Evolutionary conservation across 352 stramenopile species (phyloP).

Genomic region (Blastocystis hominis): DNA sequence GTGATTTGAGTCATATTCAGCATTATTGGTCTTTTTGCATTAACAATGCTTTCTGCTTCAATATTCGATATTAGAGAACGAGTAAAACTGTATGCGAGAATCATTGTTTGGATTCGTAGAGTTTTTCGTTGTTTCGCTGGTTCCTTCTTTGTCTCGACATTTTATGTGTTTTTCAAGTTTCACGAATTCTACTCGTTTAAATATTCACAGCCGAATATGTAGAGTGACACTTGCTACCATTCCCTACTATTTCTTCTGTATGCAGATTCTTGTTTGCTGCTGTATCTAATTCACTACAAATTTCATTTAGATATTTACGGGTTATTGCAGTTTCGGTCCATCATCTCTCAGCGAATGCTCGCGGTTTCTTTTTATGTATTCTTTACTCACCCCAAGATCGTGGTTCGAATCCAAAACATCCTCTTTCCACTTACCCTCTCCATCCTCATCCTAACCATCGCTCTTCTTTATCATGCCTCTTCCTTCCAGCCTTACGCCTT

Average conservation of each 20-base stretch:
- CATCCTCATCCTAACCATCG: slow-evolving; percentile 19
- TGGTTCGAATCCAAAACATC: neutral
- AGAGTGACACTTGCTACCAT: neutral
- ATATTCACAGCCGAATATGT: neutral
- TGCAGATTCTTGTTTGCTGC: neutral
- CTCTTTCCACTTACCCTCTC: slow-evolving; percentile 15
- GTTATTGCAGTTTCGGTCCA: neutral
- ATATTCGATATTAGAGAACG: neutral
- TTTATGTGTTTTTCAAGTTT: slow-evolving; percentile 28
- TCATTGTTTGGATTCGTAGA: neutral
- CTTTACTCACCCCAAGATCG: neutral
- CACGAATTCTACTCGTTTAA: neutral
- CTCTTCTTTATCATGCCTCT: neutral
- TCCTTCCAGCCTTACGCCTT: neutral
- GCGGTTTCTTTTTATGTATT: neutral
- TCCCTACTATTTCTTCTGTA: slow-evolving; percentile 27
- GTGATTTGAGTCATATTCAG: neutral
- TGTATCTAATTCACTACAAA: neutral
- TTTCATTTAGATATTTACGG: neutral
- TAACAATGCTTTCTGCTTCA: neutral
- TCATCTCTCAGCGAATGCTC: neutral
- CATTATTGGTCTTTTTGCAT: slow-evolving; percentile 5
- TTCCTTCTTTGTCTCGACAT: neutral
- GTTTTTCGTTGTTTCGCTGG: neutral
- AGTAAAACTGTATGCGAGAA: neutral